A percentile compares a stretch with the other conserved stretches of the same genome.
Conservation (phyloP, 805 yeast genomes). For the Saccharomycopsis oosterbeekiorum region DNA sequence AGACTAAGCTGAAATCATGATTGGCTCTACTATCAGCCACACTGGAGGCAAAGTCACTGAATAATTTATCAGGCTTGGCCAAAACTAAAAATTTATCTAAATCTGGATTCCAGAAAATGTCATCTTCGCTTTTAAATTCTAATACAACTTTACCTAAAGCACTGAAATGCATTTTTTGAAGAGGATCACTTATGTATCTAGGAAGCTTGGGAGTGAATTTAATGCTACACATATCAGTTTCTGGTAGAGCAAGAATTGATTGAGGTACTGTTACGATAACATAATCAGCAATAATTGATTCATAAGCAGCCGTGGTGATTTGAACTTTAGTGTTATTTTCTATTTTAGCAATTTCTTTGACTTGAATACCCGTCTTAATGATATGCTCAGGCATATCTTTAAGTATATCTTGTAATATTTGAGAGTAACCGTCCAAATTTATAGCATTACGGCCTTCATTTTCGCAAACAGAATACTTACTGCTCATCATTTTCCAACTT, state of each 20-base stretch:
- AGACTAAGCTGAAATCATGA: not conserved
- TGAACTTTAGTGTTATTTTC: slow-evolving; percentile 13
- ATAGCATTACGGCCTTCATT: slow-evolving; percentile 74
- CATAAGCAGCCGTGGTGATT: slow-evolving; percentile 24
- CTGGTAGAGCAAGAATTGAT: slow-evolving; percentile 44
- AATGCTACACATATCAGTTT: slow-evolving; percentile 35
- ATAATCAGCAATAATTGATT: slow-evolving; percentile 37
- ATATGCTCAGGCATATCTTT: slow-evolving; percentile 30
- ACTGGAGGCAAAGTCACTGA: slow-evolving; percentile 10
- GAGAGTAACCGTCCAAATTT: slow-evolving; percentile 50
- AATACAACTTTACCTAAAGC: slow-evolving; percentile 64
- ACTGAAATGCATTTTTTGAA: slow-evolving; percentile 48
- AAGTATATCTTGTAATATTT: slow-evolving; percentile 38
- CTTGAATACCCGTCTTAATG: slow-evolving; percentile 35
- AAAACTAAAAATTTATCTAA: slow-evolving; percentile 41
- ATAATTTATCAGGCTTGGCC: slow-evolving; percentile 28
- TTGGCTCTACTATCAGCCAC: slow-evolving; percentile 2
- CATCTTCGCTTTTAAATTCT: slow-evolving; percentile 42
- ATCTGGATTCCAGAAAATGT: slow-evolving; percentile 48
- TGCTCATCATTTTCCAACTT: slow-evolving; percentile 55
- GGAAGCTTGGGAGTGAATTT: slow-evolving; percentile 51
- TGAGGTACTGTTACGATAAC: slow-evolving; percentile 71
- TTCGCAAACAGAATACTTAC: slow-evolving; percentile 57
- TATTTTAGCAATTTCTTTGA: slow-evolving; percentile 21
- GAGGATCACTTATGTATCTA: slow-evolving; percentile 30